Percentiles rank a stretch among this genome's conserved stretches.
Evolutionary conservation across 352 stramenopile species (phyloP).

Genomic region (Hyaloperonospora arabidopsidis): DNA sequence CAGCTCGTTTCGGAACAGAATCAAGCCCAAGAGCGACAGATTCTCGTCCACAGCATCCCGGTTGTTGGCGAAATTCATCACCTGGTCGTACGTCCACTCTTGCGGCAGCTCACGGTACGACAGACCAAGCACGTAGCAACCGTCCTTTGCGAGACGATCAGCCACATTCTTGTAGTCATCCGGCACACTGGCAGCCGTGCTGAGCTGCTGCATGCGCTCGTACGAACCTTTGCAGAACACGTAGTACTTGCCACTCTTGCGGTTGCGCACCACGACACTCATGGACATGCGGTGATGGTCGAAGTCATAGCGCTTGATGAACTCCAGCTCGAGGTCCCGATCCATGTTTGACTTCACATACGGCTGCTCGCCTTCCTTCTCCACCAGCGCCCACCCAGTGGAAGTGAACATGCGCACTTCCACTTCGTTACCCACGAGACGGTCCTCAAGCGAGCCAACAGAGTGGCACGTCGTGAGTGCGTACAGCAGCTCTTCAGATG

Average conservation of each 20-base stretch:
- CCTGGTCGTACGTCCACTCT: conserved; percentile 28
- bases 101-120: conserved; percentile 28
- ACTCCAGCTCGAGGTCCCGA: conserved; percentile 35
- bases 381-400: conserved; percentile 55
- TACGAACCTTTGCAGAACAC: conserved; percentile 88
- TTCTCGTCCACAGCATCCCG: conserved; percentile 68
- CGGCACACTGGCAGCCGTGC: conserved; percentile 37
- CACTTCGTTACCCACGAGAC: conserved; percentile 80
- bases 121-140: conserved; percentile 75
- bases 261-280: conserved; percentile 76
- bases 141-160: conserved; percentile 37
- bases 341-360: conserved; percentile 36
- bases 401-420: conserved; percentile 67
- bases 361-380: conserved; percentile 38
- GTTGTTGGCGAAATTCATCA: conserved; percentile 8
- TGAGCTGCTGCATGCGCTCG: conserved; percentile 63
- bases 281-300: conserved; percentile 88
- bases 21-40: conserved; percentile 59
- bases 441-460: conserved; percentile 53
- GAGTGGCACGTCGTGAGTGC: conserved; percentile 80
- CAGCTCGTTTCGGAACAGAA: conserved; percentile 81
- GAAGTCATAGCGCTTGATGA: conserved; percentile 89
- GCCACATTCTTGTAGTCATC: conserved; percentile 39
- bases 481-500: conserved; percentile 44
- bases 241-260: conserved; percentile 41